phyloP scores from a whole-genome alignment of 2,329 filamentous ascomycete genomes.

The Davidsoniella eucalypti region DNA sequence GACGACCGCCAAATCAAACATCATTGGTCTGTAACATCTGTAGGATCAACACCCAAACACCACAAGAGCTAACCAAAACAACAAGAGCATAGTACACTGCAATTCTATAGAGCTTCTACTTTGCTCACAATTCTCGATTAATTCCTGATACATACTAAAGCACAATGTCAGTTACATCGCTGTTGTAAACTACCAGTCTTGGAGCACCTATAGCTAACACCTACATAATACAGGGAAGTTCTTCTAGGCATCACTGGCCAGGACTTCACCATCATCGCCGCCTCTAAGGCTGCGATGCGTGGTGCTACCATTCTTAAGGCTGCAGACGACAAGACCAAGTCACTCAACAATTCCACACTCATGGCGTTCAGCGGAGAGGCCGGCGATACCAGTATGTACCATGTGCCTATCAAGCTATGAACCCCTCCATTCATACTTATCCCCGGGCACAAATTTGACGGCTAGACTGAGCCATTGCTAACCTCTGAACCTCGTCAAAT shows the following conservation, averaged over 20 bases:
- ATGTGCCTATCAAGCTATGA: neutral
- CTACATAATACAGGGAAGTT: slow-evolving; percentile 59
- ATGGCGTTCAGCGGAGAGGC: slow-evolving; percentile 94
- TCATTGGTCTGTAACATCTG: slow-evolving; percentile 6
- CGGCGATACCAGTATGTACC: slow-evolving; percentile 65
- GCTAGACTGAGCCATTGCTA: neutral
- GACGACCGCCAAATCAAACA: slow-evolving; percentile 1
- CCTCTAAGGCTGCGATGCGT: slow-evolving; percentile 96
- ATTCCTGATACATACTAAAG: neutral
- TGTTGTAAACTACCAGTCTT: neutral
- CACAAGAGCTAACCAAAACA: too few relatives aligned
- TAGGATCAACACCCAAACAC: too few relatives aligned
- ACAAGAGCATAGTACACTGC: too few relatives aligned
- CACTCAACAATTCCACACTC: slow-evolving; percentile 82
- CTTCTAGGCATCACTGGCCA: slow-evolving; percentile 96
- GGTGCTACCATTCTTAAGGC: slow-evolving; percentile 92
- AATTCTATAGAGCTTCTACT: neutral
- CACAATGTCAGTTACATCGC: slow-evolving; percentile 7
- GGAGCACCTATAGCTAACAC: neutral
- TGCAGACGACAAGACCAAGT: slow-evolving; percentile 87
- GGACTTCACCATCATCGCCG: slow-evolving; percentile 95
- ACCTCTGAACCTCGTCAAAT: slow-evolving; percentile 14
- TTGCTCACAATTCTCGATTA: neutral
- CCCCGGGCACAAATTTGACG: neutral
- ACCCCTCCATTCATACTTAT: neutral